Conservation (phyloP, 495 filamentous ascomycete genomes). For the Penicillium odoratum region DNA sequence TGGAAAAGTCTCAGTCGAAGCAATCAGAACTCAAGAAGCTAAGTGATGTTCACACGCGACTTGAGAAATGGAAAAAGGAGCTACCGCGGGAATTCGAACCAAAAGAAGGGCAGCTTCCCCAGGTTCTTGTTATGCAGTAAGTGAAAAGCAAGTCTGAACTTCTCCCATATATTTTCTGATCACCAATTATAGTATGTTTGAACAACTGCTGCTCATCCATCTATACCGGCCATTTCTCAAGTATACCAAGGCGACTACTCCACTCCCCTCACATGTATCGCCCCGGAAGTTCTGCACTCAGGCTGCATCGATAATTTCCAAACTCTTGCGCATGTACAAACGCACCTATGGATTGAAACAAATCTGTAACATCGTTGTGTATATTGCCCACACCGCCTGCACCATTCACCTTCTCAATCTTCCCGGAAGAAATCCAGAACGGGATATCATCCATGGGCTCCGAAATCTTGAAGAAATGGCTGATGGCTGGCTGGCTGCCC, state of each 20-base stretch:
- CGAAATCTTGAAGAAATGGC: conserved; percentile 94
- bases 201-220: conserved; percentile 93
- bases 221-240: conserved; percentile 96
- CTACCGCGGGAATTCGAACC: conserved; percentile 86
- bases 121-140: conserved; percentile 93
- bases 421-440: conserved; percentile 80
- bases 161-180: conserved; percentile 26
- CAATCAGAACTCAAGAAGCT: conserved; percentile 90
- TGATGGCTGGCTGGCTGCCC: conserved; percentile 89
- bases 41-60: conserved; percentile 82
- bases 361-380: conserved; percentile 93
- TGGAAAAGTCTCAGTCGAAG: conserved; percentile 59
- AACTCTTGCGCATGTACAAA: conserved; percentile 89
- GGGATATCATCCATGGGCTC: conserved; percentile 89
- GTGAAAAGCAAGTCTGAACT: conserved; percentile 28
- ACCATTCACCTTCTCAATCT: conserved; percentile 94
- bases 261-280: conserved; percentile 83
- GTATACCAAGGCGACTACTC: conserved; percentile 76
- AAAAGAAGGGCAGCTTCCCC: conserved; percentile 84
- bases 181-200: conserved; percentile 75
- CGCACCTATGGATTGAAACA: conserved; percentile 85
- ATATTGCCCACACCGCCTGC: conserved; percentile 90
- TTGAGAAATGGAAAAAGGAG: conserved; percentile 88
- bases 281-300: conserved; percentile 88
- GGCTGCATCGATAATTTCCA: conserved; percentile 84